phyloP scores from a whole-genome alignment of 202 grass and related monocot genomes.

The Schoenoplectus tabernaemontani region DNA sequence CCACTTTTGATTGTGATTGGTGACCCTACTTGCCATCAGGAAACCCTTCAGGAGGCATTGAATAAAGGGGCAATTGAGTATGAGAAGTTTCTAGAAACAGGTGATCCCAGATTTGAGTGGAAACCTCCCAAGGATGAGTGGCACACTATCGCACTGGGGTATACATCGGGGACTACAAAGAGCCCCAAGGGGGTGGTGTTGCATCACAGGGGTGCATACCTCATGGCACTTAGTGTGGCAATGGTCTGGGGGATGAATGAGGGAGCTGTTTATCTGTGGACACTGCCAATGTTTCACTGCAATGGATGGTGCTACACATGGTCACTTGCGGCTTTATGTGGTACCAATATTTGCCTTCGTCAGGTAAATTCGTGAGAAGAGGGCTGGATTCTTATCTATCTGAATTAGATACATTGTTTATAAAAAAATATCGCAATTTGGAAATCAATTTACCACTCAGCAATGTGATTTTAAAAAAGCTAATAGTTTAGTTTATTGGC shows the following conservation, averaged over 20 bases:
- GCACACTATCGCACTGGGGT: conserved; percentile 62
- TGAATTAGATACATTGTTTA: not conserved
- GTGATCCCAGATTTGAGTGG: conserved; percentile 44
- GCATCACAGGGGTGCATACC: conserved; percentile 73
- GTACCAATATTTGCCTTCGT: conserved; percentile 84
- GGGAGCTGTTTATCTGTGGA: conserved; percentile 67
- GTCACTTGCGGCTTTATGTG: conserved; percentile 59
- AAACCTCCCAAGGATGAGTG: conserved; percentile 73
- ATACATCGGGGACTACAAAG: conserved; percentile 85
- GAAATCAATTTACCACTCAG: not conserved
- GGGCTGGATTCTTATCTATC: not conserved
- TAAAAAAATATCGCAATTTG: not conserved
- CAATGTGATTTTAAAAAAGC: not conserved
- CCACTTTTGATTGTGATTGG: conserved; percentile 41
- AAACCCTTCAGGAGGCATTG: conserved; percentile 30
- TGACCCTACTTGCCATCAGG: conserved; percentile 34
- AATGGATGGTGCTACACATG: conserved; percentile 91
- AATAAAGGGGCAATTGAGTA: conserved; percentile 46
- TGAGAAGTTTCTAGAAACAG: conserved; percentile 60
- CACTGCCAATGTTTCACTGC: conserved; percentile 92
- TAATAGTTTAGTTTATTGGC: not conserved
- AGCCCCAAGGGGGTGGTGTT: conserved; percentile 78
- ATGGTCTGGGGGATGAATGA: conserved; percentile 59
- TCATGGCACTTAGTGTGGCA: conserved; percentile 58
- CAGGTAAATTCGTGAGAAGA: conserved; percentile 33